These are phyloP conservation scores for Myriosclerotinia duriaeana DNA, from an alignment of 2,329 filamentous ascomycete species.

Conservation along the genomic window DNA sequence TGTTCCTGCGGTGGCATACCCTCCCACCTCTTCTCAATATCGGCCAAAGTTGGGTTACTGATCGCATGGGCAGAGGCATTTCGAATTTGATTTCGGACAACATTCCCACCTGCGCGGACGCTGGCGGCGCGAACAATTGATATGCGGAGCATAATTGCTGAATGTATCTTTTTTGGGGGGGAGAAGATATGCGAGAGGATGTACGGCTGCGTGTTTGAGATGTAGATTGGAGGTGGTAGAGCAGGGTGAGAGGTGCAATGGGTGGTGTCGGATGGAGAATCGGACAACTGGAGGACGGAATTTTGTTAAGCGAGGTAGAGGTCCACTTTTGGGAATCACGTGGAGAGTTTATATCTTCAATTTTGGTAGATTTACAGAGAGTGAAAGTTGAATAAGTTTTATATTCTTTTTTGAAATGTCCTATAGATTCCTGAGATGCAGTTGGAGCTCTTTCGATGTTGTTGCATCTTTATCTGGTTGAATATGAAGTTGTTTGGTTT, in stretches of 20 bases:
- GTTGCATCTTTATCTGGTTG: slow-evolving; percentile 9
- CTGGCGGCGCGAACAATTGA: slow-evolving; percentile 26
- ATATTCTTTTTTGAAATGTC: background rate
- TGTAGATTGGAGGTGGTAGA: slow-evolving; percentile 18
- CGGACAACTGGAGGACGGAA: slow-evolving; percentile 21
- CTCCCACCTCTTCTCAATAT: slow-evolving; percentile 99
- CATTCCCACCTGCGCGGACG: slow-evolving; percentile 22
- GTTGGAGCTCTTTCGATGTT: slow-evolving; percentile 9
- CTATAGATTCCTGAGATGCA: background rate
- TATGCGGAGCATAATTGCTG: slow-evolving; percentile 29
- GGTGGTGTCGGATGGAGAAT: slow-evolving; percentile 14
- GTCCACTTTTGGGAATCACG: slow-evolving; percentile 22
- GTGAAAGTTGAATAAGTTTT: background rate
- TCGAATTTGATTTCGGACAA: slow-evolving; percentile 21
- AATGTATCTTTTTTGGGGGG: background rate
- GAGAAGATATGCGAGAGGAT: slow-evolving; percentile 20
- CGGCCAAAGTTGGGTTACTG: slow-evolving; percentile 93
- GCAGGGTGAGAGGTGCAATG: background rate
- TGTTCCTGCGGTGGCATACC: slow-evolving; percentile 97
- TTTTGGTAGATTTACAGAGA: background rate
- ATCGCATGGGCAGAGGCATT: slow-evolving; percentile 71
- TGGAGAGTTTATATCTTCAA: slow-evolving; percentile 10
- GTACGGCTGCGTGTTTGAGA: slow-evolving; percentile 2
- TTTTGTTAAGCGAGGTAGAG: slow-evolving; percentile 25
- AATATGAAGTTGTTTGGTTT: background rate